Conservation (phyloP, 192 early-diverging fungal genomes). For the Coemansia sp. region DNA sequence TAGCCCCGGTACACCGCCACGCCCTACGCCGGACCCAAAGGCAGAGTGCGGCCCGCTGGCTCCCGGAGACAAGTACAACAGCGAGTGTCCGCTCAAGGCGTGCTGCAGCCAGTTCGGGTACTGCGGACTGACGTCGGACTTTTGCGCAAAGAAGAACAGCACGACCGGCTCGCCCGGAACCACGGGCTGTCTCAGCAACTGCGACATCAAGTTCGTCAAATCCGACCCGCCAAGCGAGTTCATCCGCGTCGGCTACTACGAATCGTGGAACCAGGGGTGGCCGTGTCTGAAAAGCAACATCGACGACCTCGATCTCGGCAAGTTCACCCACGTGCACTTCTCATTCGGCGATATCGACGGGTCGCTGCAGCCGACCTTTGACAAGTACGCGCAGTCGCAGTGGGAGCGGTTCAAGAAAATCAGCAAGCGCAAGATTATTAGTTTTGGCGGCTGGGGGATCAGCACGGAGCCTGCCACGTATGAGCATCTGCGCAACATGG, state of each 20-base stretch:
- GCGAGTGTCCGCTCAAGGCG: slow-evolving; percentile 26
- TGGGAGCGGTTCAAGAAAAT: slow-evolving; percentile 15
- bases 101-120: slow-evolving; percentile 14
- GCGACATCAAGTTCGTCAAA: slow-evolving; percentile 9
- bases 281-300: slow-evolving; percentile 12
- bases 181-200: slow-evolving; percentile 15
- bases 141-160: slow-evolving; percentile 11
- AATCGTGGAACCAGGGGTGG: slow-evolving; percentile 16
- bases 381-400: slow-evolving; percentile 3
- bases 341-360: slow-evolving; percentile 16
- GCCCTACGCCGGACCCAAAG: neutral
- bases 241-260: slow-evolving; percentile 18
- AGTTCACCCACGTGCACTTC: slow-evolving; percentile 18
- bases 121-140: slow-evolving; percentile 8
- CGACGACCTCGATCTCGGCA: slow-evolving; percentile 2
- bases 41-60: slow-evolving; percentile 8
- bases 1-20: neutral
- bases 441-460: slow-evolving; percentile 26
- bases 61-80: slow-evolving; percentile 15
- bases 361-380: slow-evolving; percentile 4
- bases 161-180: slow-evolving; percentile 7
- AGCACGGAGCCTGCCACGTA: slow-evolving; percentile 7
- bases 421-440: slow-evolving; percentile 12
- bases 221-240: slow-evolving; percentile 4
- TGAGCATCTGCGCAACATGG: slow-evolving; percentile 2